Percentiles rank a stretch among this genome's conserved stretches.
Conservation (phyloP, 352 stramenopile genomes). For the Saprolegnia diclina region DNA sequence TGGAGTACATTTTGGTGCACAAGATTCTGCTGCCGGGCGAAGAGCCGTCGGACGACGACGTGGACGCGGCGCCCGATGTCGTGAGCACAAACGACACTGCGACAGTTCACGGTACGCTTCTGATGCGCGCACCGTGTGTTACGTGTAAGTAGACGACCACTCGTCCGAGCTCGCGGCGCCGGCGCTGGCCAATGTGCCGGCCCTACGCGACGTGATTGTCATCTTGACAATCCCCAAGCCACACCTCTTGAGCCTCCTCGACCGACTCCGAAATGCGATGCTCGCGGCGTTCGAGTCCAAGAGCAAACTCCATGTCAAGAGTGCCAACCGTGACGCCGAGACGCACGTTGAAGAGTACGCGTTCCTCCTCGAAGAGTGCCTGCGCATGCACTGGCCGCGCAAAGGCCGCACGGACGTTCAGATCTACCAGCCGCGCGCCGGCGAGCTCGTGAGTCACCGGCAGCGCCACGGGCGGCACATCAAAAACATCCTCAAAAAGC, state of each 20-base stretch:
- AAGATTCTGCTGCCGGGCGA: slow-evolving; percentile 25
- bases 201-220: slow-evolving; percentile 13
- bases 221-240: slow-evolving; percentile 10
- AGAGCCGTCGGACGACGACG: slow-evolving; percentile 24
- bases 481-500: slow-evolving; percentile 47
- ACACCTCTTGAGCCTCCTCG: slow-evolving; percentile 4
- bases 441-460: slow-evolving; percentile 72
- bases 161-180: background rate
- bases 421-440: slow-evolving; percentile 75
- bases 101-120: background rate
- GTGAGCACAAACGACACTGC: background rate
- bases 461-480: slow-evolving; percentile 69
- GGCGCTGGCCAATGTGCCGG: background rate
- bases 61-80: background rate
- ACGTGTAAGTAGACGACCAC: background rate
- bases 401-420: slow-evolving; percentile 79
- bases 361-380: slow-evolving; percentile 68
- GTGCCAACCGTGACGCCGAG: slow-evolving; percentile 27
- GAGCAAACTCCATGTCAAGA: slow-evolving; percentile 37
- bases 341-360: slow-evolving; percentile 26
- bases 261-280: background rate
- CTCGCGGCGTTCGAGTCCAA: slow-evolving; percentile 8
- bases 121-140: background rate
- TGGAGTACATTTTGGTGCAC: slow-evolving; percentile 6
- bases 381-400: slow-evolving; percentile 85